Percentiles rank a stretch among this genome's conserved stretches.
These are phyloP conservation scores for Nicotiana noctiflora DNA, from an alignment of 257 asterid species.

Conservation along the genomic window DNA sequence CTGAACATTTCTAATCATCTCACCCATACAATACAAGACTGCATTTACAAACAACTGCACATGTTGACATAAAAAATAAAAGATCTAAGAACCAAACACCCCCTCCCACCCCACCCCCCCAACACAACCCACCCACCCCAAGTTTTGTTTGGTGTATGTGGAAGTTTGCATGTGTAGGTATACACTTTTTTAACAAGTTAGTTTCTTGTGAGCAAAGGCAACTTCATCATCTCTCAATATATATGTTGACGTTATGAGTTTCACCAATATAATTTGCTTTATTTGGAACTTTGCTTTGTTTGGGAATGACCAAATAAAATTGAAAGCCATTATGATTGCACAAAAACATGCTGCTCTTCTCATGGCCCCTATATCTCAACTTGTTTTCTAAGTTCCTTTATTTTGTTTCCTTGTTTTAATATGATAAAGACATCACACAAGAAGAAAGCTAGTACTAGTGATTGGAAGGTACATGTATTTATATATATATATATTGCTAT, in stretches of 20 bases:
- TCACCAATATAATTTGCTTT: conserved; percentile 20
- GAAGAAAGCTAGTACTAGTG: conserved; percentile 14
- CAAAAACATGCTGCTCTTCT: conserved; percentile 50
- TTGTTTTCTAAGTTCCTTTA: conserved; percentile 50
- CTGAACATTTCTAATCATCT: conserved; percentile 53
- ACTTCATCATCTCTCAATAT: conserved; percentile 24
- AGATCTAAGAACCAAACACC: neutral
- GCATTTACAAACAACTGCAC: conserved; percentile 50
- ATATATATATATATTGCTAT: neutral
- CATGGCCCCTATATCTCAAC: conserved; percentile 73
- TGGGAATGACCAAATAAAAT: conserved; percentile 47
- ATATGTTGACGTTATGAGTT: conserved; percentile 23
- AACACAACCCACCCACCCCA: neutral
- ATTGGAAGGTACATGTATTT: conserved; percentile 19
- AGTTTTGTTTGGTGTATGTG: neutral
- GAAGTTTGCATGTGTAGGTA: conserved; percentile 10
- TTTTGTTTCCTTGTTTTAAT: conserved; percentile 43
- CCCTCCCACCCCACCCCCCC: no score
- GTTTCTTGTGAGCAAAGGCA: conserved; percentile 64
- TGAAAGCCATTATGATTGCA: conserved; percentile 68
- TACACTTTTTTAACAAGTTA: conserved; percentile 10
- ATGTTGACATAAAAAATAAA: conserved; percentile 30
- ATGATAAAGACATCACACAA: conserved; percentile 49
- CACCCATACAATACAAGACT: conserved; percentile 36
- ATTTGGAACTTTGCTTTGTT: conserved; percentile 48